These are phyloP conservation scores for Emericellopsis atlantica DNA, from an alignment of 2,329 filamentous ascomycete species.

Conservation along the genomic window DNA sequence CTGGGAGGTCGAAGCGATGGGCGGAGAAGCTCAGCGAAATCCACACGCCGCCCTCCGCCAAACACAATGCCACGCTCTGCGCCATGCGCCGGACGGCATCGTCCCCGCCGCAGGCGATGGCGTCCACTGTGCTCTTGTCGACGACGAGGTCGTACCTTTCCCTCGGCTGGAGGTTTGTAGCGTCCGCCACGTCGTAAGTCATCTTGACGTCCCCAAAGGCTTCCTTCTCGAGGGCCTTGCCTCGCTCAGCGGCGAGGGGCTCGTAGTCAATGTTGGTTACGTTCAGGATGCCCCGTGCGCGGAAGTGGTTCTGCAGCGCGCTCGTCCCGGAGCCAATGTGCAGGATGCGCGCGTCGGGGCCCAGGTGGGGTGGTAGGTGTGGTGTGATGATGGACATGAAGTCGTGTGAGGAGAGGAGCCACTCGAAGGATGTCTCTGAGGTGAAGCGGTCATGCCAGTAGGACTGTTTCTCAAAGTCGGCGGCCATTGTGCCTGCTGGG, in stretches of 20 bases:
- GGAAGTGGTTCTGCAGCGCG: slow-evolving; percentile 34
- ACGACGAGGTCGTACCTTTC: slow-evolving; percentile 27
- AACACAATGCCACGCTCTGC: slow-evolving; percentile 16
- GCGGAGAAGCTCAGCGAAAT: slow-evolving; percentile 34
- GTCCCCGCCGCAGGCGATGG: slow-evolving; percentile 30
- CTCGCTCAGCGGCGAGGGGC: slow-evolving; percentile 30
- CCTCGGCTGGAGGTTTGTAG: slow-evolving; percentile 18
- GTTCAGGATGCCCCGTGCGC: slow-evolving; percentile 23
- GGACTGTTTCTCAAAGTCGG: slow-evolving; percentile 33
- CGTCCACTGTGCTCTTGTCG: slow-evolving; percentile 37
- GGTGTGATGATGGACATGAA: slow-evolving; percentile 27
- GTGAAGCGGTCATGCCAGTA: slow-evolving; percentile 36
- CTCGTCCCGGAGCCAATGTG: slow-evolving; percentile 37
- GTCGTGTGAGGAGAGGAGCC: slow-evolving; percentile 27
- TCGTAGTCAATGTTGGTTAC: slow-evolving; percentile 38
- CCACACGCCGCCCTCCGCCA: slow-evolving; percentile 27
- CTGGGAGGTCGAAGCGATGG: slow-evolving; percentile 21
- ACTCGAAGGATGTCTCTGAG: slow-evolving; percentile 32
- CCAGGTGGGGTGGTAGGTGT: slow-evolving; percentile 14
- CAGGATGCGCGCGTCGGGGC: slow-evolving; percentile 19
- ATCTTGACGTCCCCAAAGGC: slow-evolving; percentile 30
- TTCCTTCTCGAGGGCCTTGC: slow-evolving; percentile 22
- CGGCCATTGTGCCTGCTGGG: too few relatives aligned
- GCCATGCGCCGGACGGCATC: slow-evolving; percentile 24
- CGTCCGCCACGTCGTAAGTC: slow-evolving; percentile 30